Conservation (phyloP, 1,284 basidiomycete species). For the Cryptococcus sp. region DNA sequence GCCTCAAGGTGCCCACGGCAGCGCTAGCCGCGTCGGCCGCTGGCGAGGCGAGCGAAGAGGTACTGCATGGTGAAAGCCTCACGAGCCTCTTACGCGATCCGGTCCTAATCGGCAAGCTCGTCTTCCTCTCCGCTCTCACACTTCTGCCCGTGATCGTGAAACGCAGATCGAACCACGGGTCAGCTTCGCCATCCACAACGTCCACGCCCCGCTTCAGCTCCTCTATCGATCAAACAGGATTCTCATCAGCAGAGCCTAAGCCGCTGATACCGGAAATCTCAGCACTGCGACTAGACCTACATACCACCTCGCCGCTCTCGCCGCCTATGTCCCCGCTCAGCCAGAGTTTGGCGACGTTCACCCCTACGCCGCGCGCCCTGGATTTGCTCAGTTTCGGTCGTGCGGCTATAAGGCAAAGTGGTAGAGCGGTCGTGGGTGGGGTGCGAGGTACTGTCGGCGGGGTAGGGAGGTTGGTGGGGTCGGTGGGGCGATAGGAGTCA, state of each 20-base stretch:
- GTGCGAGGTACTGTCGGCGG: conserved; percentile 16
- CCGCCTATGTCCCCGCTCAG: conserved; percentile 39
- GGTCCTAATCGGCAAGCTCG: conserved; percentile 52
- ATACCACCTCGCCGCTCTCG: conserved; percentile 20
- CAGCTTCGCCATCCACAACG: neutral
- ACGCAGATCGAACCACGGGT: conserved; percentile 15
- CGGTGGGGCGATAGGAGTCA: neutral
- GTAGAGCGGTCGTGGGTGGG: conserved; percentile 22
- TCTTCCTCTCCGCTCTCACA: conserved; percentile 50
- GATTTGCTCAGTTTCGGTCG: conserved; percentile 48
- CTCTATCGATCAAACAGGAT: conserved; percentile 3
- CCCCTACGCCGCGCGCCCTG: conserved; percentile 46
- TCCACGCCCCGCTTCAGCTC: conserved; percentile 3
- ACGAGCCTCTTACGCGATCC: conserved; percentile 53
- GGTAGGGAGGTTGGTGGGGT: conserved; percentile 14
- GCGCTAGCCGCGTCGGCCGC: conserved; percentile 10
- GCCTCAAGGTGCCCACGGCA: conserved; percentile 40
- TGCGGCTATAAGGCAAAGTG: conserved; percentile 35
- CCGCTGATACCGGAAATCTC: conserved; percentile 11
- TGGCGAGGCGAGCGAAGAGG: conserved; percentile 6
- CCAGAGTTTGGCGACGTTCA: conserved; percentile 40
- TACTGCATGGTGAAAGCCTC: conserved; percentile 43
- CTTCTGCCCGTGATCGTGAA: conserved; percentile 54
- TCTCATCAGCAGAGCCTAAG: conserved; percentile 4
- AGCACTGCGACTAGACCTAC: conserved; percentile 7